Evolutionary conservation across 345 rosid species (phyloP), one percentile per base, ranked within the genome.

Genomic region (Rhodamnia rubescens): DNA sequence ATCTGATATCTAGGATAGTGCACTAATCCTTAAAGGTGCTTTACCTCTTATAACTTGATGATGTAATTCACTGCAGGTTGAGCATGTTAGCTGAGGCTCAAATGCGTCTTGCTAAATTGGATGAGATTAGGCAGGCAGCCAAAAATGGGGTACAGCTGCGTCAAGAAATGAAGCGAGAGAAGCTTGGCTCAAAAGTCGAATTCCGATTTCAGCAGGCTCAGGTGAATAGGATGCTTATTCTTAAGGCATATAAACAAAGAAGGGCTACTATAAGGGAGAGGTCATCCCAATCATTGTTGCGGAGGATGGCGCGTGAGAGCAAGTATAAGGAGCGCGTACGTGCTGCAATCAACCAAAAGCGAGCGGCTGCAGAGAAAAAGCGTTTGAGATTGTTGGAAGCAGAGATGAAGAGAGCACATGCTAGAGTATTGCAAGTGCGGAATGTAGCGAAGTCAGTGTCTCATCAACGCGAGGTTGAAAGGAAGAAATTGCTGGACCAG

Each of bases 301-400:
- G 96, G 86, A 92, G 97, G 89, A 92, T 94, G 93, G 93, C 92
- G 26, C 87, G 94, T 85, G 99, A 98, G 89, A 96, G 92, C 86
- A 98, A 93, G 93, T 98, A 98, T 80, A 98, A 94, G 90, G 99
- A 98, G 89, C 75, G 94, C 22, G 94, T 96, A 21, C 88, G 90
- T 85, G 94, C 99, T 83, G 94, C 98, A 21, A 96, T 96, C 58
- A 92, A 93, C 90, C 98, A 98, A 90, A 98, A 95, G 88, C 95
- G 99, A 86, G 91, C 83, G 27, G 95, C 97, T 88, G 99, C 99
- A 29, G 99, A 98, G 94, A 95, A 90, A 91, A 98, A 98, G 90
- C 92, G 99, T 54, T 85, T 93, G 81, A 95, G 94, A 81, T 90
- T 98, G 88, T 87, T 98, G 85, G 99, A 98, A 88, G 98, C 93